Evolutionary conservation across 1,139 yeast species (phyloP).

Genomic region (Trichomonascaceae sp.): DNA sequence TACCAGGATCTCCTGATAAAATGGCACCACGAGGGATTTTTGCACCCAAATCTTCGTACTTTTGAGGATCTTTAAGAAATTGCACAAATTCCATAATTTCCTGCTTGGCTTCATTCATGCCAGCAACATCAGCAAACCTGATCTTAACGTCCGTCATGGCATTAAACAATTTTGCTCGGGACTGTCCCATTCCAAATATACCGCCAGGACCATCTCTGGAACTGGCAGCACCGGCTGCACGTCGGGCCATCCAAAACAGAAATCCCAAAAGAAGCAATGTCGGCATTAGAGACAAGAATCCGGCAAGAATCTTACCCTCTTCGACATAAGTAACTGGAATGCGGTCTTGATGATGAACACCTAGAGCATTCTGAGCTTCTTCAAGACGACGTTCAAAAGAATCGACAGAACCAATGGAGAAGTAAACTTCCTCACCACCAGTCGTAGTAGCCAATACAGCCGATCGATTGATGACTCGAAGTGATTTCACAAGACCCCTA

Average conservation of each 20-base stretch:
- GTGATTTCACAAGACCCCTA: slow-evolving; percentile 71
- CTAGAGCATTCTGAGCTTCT: slow-evolving; percentile 62
- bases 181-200: slow-evolving; percentile 61
- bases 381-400: slow-evolving; percentile 82
- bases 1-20: slow-evolving; percentile 98
- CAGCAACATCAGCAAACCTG: slow-evolving; percentile 91
- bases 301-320: slow-evolving; percentile 57
- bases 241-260: slow-evolving; percentile 42
- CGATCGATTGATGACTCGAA: slow-evolving; percentile 45
- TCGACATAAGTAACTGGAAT: slow-evolving; percentile 79
- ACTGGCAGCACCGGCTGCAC: slow-evolving; percentile 24
- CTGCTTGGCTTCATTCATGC: slow-evolving; percentile 95
- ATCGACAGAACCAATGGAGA: slow-evolving; percentile 88
- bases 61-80: slow-evolving; percentile 80
- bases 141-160: slow-evolving; percentile 87
- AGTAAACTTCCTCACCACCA: slow-evolving; percentile 38
- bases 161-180: slow-evolving; percentile 85
- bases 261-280: slow-evolving; percentile 68
- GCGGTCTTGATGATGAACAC: slow-evolving; percentile 57
- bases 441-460: slow-evolving; percentile 10
- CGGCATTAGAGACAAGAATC: slow-evolving; percentile 72
- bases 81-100: slow-evolving; percentile 97
- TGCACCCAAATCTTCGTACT: slow-evolving; percentile 89
- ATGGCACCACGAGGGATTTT: slow-evolving; percentile 98
- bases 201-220: slow-evolving; percentile 41